Percentiles rank a stretch among this genome's conserved stretches.
Conservation (phyloP, 2,329 filamentous ascomycete species). For the Neoascochyta sp. region DNA sequence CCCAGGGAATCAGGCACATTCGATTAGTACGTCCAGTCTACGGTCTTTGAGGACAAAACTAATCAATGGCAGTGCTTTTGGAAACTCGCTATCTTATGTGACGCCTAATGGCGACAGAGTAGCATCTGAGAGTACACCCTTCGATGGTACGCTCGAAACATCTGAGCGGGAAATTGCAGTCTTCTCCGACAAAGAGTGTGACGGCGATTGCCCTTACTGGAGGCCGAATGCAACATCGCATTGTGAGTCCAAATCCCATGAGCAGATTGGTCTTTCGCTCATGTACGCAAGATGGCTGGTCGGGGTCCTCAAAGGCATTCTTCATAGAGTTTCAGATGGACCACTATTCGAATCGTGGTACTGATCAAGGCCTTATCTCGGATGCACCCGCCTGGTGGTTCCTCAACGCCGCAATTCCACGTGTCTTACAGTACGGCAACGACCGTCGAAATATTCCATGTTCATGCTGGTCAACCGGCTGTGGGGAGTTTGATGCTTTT, state of each 20-base stretch:
- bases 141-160: constrained; percentile 45
- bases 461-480: constrained; percentile 68
- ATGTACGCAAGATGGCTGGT: constrained; percentile 60
- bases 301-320: constrained; percentile 67
- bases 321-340: constrained; percentile 70
- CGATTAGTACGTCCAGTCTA: constrained; percentile 40
- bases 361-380: constrained; percentile 42
- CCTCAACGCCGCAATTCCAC: constrained; percentile 69
- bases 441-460: constrained; percentile 48
- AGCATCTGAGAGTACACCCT: constrained; percentile 47
- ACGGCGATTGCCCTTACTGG: constrained; percentile 46
- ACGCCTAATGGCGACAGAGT: constrained; percentile 47
- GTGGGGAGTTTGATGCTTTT: constrained; percentile 73
- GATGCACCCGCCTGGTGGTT: constrained; percentile 76
- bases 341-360: constrained; percentile 32
- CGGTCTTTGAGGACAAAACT: background rate
- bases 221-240: constrained; percentile 51
- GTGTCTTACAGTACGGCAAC: constrained; percentile 64
- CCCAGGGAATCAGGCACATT: constrained; percentile 53
- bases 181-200: constrained; percentile 44
- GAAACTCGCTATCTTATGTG: constrained; percentile 57
- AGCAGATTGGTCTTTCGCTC: background rate
- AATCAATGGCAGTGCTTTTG: constrained; percentile 43
- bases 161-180: constrained; percentile 35
- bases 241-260: constrained; percentile 34